Evolutionary conservation across 805 yeast species (phyloP), one percentile per base, ranked within the genome.

Genomic region (Candida pini): DNA sequence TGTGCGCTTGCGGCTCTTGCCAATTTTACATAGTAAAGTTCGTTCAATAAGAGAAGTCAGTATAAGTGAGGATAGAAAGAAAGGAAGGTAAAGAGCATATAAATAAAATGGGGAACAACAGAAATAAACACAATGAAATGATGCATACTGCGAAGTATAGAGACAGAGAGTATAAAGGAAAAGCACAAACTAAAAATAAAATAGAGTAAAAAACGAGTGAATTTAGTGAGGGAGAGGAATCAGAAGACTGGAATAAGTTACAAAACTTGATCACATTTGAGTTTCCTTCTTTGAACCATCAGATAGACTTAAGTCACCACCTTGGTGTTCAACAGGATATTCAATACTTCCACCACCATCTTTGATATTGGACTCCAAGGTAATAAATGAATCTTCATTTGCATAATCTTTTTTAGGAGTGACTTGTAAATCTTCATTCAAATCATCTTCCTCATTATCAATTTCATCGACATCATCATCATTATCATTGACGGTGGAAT

Each of bases 281-380:
- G 53, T 47, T 33, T 43, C 52, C 33, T 48, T 50, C 27, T 41
- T 41, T 18, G 45, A 38, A 22, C 48, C 49, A 36, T 45, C 49
- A 12, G 43, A 39, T 12, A 51, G 35, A 18, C 45, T 39, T 7
- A 49, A 16, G 21, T 50, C 53, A 18, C 45, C 58, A 21, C 46
- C 50, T 33, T 53, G 44, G 18, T 48, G 48, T 27, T 36, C 37
- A 6, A 35, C 18, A 28, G 20, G 35, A 26, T 41, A 48, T 30
- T 44, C 51, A 25, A 38, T 39, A 17, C 33, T 35, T 9, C 47
- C 43, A 17, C 33, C 36, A 12, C 47, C 43, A 8, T 44, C 44
- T 24, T 38, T 44, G 6, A 33, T 20, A 16, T 26, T 30, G 12
- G 48, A 34, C 25, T 41, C 47, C 17, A 44, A 40, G 9, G 48